phyloP scores from a whole-genome alignment of 1,284 basidiomycete genomes.

The Cerrena zonata region DNA sequence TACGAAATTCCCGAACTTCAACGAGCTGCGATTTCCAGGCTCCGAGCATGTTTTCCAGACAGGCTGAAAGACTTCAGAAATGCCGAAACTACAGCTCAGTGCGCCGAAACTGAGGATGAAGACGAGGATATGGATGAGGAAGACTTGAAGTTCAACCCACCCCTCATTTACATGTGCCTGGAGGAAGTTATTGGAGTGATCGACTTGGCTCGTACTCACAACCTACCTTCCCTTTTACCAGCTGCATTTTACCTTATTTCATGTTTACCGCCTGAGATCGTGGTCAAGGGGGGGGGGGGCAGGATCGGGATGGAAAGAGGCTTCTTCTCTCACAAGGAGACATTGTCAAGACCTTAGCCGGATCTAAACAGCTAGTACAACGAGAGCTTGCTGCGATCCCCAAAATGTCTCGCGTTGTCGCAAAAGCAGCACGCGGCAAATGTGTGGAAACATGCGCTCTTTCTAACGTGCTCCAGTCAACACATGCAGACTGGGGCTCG shows the following conservation, averaged over 20 bases:
- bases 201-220: conserved; percentile 9
- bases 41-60: conserved; percentile 4
- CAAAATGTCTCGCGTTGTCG: too few relatives aligned
- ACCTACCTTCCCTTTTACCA: conserved; percentile 7
- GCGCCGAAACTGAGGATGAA: too few relatives aligned
- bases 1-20: conserved; percentile 8
- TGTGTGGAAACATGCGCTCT: too few relatives aligned
- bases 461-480: too few relatives aligned
- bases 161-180: neutral
- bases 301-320: neutral
- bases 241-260: conserved; percentile 11
- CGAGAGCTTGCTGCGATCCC: too few relatives aligned
- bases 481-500: too few relatives aligned
- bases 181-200: conserved; percentile 10
- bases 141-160: neutral
- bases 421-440: too few relatives aligned
- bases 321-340: neutral
- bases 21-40: conserved; percentile 6
- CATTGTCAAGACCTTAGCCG: neutral
- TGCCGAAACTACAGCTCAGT: too few relatives aligned
- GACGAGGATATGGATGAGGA: too few relatives aligned
- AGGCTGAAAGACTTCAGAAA: too few relatives aligned
- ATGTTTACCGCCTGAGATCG: neutral
- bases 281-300: conserved; percentile 2
- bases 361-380: too few relatives aligned